Percentiles rank a stretch among this genome's conserved stretches.
Conservation (phyloP, 495 filamentous ascomycete genomes). For the Thermochaetoides thermophila region DNA sequence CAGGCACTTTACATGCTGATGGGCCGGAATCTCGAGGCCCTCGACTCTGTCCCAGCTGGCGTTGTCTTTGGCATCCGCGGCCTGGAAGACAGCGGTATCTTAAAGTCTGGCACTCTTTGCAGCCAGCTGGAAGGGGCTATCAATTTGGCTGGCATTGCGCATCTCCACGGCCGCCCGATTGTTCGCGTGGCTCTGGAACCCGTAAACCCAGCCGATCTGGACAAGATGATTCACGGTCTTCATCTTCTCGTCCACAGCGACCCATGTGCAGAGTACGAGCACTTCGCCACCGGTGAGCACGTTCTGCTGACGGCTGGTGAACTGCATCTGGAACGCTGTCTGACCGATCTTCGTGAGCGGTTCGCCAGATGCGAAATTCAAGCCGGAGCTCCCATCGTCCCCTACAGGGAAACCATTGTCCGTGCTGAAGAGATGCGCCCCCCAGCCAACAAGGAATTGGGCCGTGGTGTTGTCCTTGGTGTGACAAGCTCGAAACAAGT, state of each 20-base stretch:
- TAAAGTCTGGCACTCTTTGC: constrained; percentile 91
- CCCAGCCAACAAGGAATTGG: constrained; percentile 69
- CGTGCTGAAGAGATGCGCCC: constrained; percentile 79
- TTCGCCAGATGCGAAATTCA: constrained; percentile 95
- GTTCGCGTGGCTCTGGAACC: constrained; percentile 92
- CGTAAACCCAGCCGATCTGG: constrained; percentile 68
- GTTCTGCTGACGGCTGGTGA: constrained; percentile 90
- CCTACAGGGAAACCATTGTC: constrained; percentile 87
- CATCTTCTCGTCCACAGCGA: constrained; percentile 86
- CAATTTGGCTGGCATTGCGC: constrained; percentile 74
- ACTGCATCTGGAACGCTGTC: constrained; percentile 81
- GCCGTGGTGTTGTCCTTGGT: constrained; percentile 64
- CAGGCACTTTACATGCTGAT: constrained; percentile 90
- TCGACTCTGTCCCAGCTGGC: constrained; percentile 76
- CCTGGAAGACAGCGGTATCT: constrained; percentile 64
- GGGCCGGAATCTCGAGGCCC: constrained; percentile 74
- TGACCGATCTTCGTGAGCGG: constrained; percentile 85
- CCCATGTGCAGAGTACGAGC: constrained; percentile 89
- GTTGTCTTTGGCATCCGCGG: constrained; percentile 94
- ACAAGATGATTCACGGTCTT: constrained; percentile 85
- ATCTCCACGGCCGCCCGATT: constrained; percentile 66
- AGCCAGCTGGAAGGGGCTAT: constrained; percentile 76
- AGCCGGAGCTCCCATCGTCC: constrained; percentile 83
- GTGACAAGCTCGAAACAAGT: constrained; percentile 75
- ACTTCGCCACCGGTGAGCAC: constrained; percentile 86